Evolutionary conservation across 495 filamentous ascomycete genomes (phyloP).

Genomic region (Clavariopsis aquatica): DNA sequence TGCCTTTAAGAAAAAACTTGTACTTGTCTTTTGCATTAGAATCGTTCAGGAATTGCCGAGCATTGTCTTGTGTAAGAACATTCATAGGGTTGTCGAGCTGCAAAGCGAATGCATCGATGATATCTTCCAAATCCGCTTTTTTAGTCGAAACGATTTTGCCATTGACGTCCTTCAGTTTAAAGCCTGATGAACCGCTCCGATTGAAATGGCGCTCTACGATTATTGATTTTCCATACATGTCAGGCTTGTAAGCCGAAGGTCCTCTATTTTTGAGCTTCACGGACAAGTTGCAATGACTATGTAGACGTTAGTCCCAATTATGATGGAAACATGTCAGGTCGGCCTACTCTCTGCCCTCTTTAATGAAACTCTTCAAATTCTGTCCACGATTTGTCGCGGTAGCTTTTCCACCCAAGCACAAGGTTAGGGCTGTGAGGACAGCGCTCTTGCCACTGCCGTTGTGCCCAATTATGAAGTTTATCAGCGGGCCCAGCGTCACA

Average conservation of each 20-base stretch:
- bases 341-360: slow-evolving; percentile 75
- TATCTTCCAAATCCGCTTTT: slow-evolving; percentile 85
- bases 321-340: neutral
- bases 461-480: slow-evolving; percentile 96
- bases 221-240: slow-evolving; percentile 82
- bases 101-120: slow-evolving; percentile 87
- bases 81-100: slow-evolving; percentile 98
- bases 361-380: slow-evolving; percentile 88
- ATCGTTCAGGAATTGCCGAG: slow-evolving; percentile 85
- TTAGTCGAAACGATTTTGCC: slow-evolving; percentile 77
- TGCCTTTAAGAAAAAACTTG: slow-evolving; percentile 94
- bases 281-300: slow-evolving; percentile 53
- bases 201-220: slow-evolving; percentile 87
- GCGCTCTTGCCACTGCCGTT: slow-evolving; percentile 99
- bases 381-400: slow-evolving; percentile 92
- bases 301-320: neutral
- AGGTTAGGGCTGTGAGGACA: slow-evolving; percentile 87
- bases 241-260: slow-evolving; percentile 76
- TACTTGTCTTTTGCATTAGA: slow-evolving; percentile 85
- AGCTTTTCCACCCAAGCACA: slow-evolving; percentile 94
- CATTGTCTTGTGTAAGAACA: slow-evolving; percentile 94
- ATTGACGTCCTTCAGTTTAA: slow-evolving; percentile 76
- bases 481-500: slow-evolving; percentile 81
- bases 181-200: slow-evolving; percentile 72
- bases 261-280: slow-evolving; percentile 90